Conservation (phyloP, 805 yeast species). For the Hanseniaspora pseudoguilliermondii region DNA sequence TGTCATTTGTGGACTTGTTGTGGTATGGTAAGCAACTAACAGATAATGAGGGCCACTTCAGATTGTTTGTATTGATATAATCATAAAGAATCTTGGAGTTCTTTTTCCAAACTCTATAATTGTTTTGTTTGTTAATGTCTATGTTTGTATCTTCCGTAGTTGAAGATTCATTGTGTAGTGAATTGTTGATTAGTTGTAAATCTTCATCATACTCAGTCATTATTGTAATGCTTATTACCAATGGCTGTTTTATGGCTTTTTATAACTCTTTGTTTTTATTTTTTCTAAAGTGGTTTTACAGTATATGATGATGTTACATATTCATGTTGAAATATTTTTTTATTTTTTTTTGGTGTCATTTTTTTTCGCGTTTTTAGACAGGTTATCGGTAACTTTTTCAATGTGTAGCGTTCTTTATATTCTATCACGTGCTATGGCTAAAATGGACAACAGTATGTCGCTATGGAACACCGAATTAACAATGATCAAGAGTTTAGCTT, state of each 20-base stretch:
- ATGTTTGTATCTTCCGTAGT: neutral
- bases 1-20: conserved; percentile 22
- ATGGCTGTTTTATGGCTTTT: no score
- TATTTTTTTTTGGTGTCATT: neutral
- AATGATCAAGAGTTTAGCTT: no score
- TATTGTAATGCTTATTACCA: neutral
- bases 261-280: no score
- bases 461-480: no score
- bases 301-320: no score
- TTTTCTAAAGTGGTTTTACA: no score
- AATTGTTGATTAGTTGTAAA: neutral
- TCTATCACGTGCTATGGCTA: no score
- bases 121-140: conserved; percentile 17
- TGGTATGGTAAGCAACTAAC: conserved; percentile 53
- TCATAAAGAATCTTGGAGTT: conserved; percentile 68
- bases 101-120: conserved; percentile 53
- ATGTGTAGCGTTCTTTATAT: no score
- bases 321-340: neutral
- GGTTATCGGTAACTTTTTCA: no score
- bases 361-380: no score
- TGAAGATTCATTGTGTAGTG: neutral
- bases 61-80: conserved; percentile 53
- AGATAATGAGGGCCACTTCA: conserved; percentile 59
- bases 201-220: neutral
- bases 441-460: no score